Conservation (phyloP, 768 basidiomycete species). For the Pulveroboletus sp. region DNA sequence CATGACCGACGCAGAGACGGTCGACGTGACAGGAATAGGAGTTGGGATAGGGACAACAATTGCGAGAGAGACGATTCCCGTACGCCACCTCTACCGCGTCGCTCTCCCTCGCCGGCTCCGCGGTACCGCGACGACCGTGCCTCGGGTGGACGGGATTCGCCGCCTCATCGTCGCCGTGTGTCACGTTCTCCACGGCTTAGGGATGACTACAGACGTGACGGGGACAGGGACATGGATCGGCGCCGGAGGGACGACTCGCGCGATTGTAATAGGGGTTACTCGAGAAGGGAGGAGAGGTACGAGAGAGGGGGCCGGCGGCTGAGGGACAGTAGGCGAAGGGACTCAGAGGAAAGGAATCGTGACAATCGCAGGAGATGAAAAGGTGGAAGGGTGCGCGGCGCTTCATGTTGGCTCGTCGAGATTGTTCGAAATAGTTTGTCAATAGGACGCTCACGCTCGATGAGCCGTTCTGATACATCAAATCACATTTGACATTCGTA, state of each 20-base stretch:
- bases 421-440: no score
- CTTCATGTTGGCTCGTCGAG: background rate
- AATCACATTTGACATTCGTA: background rate
- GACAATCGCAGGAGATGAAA: slow-evolving; percentile 19
- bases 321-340: slow-evolving; percentile 18
- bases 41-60: slow-evolving; percentile 7
- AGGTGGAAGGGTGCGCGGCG: background rate
- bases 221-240: slow-evolving; percentile 22
- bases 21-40: slow-evolving; percentile 3
- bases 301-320: slow-evolving; percentile 21
- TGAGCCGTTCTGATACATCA: background rate
- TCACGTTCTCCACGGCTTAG: slow-evolving; percentile 24
- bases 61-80: slow-evolving; percentile 32
- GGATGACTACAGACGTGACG: slow-evolving; percentile 17
- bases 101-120: slow-evolving; percentile 24
- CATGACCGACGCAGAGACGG: slow-evolving; percentile 18
- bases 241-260: slow-evolving; percentile 26
- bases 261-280: slow-evolving; percentile 15
- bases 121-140: slow-evolving; percentile 23
- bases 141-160: slow-evolving; percentile 23
- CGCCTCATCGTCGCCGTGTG: slow-evolving; percentile 18
- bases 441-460: background rate
- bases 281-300: slow-evolving; percentile 19
- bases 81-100: slow-evolving; percentile 31
- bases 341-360: slow-evolving; percentile 22